Conservation (phyloP, 2,329 filamentous ascomycete genomes). For the Tolypocladium nubicola region DNA sequence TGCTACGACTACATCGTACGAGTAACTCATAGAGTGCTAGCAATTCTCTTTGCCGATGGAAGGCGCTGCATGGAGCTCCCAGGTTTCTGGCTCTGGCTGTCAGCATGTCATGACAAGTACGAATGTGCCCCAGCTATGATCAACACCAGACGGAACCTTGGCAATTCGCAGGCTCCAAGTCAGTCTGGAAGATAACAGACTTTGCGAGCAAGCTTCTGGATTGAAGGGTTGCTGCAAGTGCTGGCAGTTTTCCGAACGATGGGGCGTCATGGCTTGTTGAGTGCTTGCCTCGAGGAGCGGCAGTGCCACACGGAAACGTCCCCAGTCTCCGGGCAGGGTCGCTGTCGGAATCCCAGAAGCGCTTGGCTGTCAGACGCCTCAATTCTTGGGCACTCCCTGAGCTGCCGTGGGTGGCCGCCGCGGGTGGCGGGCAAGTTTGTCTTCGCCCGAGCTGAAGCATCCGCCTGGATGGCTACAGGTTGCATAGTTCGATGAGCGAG, state of each 20-base stretch:
- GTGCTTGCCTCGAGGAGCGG: background rate
- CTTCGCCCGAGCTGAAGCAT: background rate
- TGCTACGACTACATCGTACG: background rate
- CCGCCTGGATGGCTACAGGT: background rate
- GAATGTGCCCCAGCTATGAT: too few relatives aligned
- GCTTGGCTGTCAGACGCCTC: background rate
- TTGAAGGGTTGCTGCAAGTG: background rate
- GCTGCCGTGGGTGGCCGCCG: background rate
- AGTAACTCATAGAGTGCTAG: background rate
- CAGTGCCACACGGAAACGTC: background rate
- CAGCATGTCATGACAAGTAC: too few relatives aligned
- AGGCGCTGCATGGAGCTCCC: background rate
- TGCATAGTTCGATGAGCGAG: background rate
- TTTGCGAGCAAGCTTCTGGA: too few relatives aligned
- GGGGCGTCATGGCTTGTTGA: background rate
- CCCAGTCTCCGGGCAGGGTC: background rate
- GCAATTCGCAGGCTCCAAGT: too few relatives aligned
- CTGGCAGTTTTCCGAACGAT: background rate
- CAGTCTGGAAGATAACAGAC: too few relatives aligned
- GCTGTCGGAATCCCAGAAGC: background rate
- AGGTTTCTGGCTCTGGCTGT: background rate
- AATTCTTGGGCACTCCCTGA: background rate
- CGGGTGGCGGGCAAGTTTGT: background rate
- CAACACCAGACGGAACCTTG: too few relatives aligned
- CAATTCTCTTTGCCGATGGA: background rate